Evolutionary conservation across 2,329 filamentous ascomycete genomes (phyloP), one percentile per base, ranked within the genome.

Genomic region (Sarocladiaceae sp.): DNA sequence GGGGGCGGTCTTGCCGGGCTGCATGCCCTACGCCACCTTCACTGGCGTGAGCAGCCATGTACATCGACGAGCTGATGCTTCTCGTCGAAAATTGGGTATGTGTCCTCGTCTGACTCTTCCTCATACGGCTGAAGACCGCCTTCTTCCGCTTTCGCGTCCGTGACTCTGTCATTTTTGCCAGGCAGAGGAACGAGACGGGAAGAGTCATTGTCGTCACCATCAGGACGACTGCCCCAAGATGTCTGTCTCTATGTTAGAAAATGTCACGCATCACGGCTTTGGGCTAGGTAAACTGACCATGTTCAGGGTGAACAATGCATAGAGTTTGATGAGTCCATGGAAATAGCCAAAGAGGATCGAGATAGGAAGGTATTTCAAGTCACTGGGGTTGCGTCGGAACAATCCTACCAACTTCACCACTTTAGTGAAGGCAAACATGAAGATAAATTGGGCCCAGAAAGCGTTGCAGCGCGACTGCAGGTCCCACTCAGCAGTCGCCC

Each of bases 171-270:
- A 6, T 5, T 33, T 23, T 33, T 32, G 16, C 18, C 29, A 33
- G 40, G 40, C 40, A 43, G 3, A 13, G 40, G 40, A 21, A 43
- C 27, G 19, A 43, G 40, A 21, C 40, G 40, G 10, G 40, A 43
- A 6, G 40, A 76, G 64, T 94, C 85, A 64, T 94, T 85, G 53
- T 84, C 77, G 65, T 96, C 90, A 59, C 88, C 90, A 56, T 93
- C 90, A 56, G 88, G 87, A 65, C 90, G 84, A 67, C 88, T 95
- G 59, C 90, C 90, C 90, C 90, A 96, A 43, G 89, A 91, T 34
- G 90, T 96, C 90, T 96, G 27, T 7, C 37, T 21, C 27, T 45
- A 16, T 26, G 44, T 47, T 48, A 49, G 41, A 45, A 9, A 47
- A 34, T 35, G 15, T 12, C 7, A 15, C 7, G 9, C 10, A n/a